Evolutionary conservation across 78 protist genomes (phyloP).

Genomic region (Dictyostelium capitatum): DNA sequence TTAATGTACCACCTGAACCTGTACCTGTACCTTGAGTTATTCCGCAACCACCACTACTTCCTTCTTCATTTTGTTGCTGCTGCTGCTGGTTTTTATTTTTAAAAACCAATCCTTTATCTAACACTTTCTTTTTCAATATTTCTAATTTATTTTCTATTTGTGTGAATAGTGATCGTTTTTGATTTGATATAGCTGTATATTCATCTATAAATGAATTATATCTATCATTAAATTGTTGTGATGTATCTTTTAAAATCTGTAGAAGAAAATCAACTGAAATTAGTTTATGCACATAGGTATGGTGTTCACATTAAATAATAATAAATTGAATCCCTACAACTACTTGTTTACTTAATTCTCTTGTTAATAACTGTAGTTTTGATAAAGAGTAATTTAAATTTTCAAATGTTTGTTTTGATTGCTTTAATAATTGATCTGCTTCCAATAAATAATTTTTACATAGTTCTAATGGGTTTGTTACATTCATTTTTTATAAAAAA

Average conservation of each 20-base stretch:
- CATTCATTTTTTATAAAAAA: no score
- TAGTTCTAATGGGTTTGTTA: not conserved
- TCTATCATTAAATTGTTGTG: constrained; percentile 3
- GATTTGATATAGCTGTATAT: not conserved
- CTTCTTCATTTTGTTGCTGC: not conserved
- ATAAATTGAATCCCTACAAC: not conserved
- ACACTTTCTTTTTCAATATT: not conserved
- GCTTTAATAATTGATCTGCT: not conserved
- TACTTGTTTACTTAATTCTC: constrained; percentile 7
- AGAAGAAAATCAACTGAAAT: not conserved
- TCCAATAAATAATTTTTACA: not conserved
- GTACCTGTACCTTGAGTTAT: no score
- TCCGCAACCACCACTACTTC: no score
- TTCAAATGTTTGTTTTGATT: not conserved
- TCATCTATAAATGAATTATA: not conserved
- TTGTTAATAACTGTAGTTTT: not conserved
- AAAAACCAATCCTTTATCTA: constrained; percentile 2
- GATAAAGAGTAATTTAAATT: not conserved
- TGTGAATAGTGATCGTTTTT: constrained; percentile 3
- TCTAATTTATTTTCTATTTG: constrained; percentile 5
- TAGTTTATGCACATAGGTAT: no score
- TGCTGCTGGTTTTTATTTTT: not conserved
- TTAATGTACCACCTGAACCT: not conserved
- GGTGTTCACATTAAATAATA: not conserved
- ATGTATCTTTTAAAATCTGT: constrained; percentile 21